phyloP scores from a whole-genome alignment of 225 moss, liverwort and hornwort genomes.

The Bryum argenteum region DNA sequence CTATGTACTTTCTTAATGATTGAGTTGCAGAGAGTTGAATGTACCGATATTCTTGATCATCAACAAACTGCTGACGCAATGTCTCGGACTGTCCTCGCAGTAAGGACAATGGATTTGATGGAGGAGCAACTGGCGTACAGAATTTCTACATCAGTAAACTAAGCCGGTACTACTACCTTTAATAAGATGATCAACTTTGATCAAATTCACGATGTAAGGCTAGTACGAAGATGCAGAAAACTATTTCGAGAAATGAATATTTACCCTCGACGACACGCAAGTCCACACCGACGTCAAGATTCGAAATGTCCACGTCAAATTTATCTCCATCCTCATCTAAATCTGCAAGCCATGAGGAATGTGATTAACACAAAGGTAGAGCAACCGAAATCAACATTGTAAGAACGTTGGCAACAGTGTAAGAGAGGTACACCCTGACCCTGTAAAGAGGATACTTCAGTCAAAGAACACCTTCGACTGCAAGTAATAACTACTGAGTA shows the following conservation, averaged over 20 bases:
- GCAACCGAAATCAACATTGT: background rate
- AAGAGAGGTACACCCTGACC: background rate
- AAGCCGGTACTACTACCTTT: background rate
- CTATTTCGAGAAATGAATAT: background rate
- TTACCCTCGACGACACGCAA: slow-evolving; percentile 39
- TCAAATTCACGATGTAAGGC: slow-evolving; percentile 8
- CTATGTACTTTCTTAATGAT: slow-evolving; percentile 7
- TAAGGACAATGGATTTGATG: slow-evolving; percentile 46
- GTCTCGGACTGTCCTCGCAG: slow-evolving; percentile 67
- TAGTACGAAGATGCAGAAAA: slow-evolving; percentile 7
- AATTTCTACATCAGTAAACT: slow-evolving; percentile 22
- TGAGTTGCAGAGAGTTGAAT: slow-evolving; percentile 17
- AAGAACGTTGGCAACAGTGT: background rate
- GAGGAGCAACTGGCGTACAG: slow-evolving; percentile 38
- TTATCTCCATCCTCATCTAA: slow-evolving; percentile 18
- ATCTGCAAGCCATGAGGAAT: slow-evolving; percentile 23
- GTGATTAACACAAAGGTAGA: slow-evolving; percentile 3
- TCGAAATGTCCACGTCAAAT: slow-evolving; percentile 21
- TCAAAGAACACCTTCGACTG: too few species aligned
- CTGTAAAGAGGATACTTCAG: too few species aligned
- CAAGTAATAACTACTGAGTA: too few species aligned
- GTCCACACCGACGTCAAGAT: slow-evolving; percentile 33
- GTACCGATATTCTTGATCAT: slow-evolving; percentile 55
- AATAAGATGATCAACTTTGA: background rate
- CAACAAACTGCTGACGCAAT: slow-evolving; percentile 62